phyloP scores from a whole-genome alignment of 2,329 filamentous ascomycete species.

The Seiridium unicorne region DNA sequence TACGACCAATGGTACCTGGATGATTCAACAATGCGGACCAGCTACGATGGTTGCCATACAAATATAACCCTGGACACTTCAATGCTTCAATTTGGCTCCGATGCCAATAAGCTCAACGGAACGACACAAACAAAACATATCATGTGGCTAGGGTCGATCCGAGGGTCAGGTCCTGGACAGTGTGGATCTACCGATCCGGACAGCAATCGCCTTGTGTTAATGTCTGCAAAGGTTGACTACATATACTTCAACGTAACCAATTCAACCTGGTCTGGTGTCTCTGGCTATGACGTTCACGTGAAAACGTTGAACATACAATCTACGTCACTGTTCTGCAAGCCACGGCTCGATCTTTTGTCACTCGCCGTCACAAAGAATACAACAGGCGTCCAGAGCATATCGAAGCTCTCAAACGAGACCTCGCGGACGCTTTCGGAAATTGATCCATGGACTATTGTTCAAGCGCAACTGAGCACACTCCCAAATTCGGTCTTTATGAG shows the following conservation, averaged over 20 bases:
- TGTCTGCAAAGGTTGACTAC: constrained; percentile 1
- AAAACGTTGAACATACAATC: background rate
- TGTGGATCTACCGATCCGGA: constrained; percentile 1
- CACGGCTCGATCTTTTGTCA: background rate
- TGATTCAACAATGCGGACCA: background rate
- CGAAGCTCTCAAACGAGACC: background rate
- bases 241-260: background rate
- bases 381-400: background rate
- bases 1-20: background rate
- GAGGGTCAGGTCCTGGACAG: background rate
- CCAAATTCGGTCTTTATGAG: background rate
- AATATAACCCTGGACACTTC: background rate
- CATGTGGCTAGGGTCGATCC: background rate
- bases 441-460: background rate
- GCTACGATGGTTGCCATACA: background rate
- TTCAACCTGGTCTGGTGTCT: background rate
- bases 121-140: background rate
- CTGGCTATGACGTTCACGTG: background rate
- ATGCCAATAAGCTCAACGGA: background rate
- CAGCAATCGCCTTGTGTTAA: background rate
- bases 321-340: background rate
- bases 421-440: background rate
- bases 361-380: background rate
- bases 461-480: background rate
- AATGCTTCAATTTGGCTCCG: background rate